Percentiles rank a stretch among this genome's conserved stretches.
Conservation (phyloP, 139 green algal genomes). For the Coelastrella sp. region DNA sequence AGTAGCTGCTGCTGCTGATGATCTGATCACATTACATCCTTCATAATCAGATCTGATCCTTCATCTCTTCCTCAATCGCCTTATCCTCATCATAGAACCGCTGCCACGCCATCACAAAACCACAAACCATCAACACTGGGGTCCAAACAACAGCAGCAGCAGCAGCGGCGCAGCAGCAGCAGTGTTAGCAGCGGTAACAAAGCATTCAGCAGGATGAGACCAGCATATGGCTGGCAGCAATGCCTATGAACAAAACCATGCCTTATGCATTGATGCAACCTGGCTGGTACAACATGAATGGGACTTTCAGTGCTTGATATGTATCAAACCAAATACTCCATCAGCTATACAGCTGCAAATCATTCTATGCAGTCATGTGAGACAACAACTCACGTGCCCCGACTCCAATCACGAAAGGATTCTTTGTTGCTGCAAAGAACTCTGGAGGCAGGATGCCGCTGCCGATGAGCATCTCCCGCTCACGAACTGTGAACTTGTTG, state of each 20-base stretch:
- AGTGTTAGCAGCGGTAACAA: neutral
- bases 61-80: slow-evolving; percentile 36
- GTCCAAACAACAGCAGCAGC: neutral
- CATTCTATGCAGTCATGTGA: neutral
- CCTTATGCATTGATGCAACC: neutral
- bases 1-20: neutral
- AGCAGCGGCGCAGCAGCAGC: neutral
- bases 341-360: neutral
- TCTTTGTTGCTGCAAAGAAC: slow-evolving; percentile 72
- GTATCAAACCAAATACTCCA: neutral
- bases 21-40: neutral
- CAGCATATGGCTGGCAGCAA: no score
- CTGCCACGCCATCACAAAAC: slow-evolving; percentile 71
- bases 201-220: neutral
- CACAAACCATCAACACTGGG: slow-evolving; percentile 69
- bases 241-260: no score
- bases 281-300: neutral
- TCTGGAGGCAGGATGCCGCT: slow-evolving; percentile 69
- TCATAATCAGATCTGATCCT: slow-evolving; percentile 1
- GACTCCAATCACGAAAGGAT: slow-evolving; percentile 70
- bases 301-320: neutral
- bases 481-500: slow-evolving; percentile 89
- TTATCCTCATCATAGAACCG: slow-evolving; percentile 58
- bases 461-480: slow-evolving; percentile 91
- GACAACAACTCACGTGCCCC: slow-evolving; percentile 55